Evolutionary conservation across 208 protist species (phyloP), one percentile per base, ranked within the genome.

Genomic region (Angomonas ambiguus): DNA sequence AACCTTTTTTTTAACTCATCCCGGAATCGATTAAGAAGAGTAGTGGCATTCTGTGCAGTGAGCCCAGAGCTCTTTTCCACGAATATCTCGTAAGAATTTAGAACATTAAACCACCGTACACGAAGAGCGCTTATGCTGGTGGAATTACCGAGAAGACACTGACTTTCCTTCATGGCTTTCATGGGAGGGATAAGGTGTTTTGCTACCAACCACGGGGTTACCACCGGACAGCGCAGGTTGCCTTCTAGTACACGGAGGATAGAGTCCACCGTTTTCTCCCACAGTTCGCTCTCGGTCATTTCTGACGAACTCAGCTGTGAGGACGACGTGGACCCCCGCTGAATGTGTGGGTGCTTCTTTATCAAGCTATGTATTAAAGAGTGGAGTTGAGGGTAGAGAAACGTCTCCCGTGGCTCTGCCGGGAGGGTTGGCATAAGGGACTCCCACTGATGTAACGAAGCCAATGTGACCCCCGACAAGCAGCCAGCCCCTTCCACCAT

Each of bases 311-410:
- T 5, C 24, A 59, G 11, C 53, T 20, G 53, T 1, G 45, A 51
- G 16, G 60, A 65, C 8, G 58, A 33, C 30, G 51, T 53, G 41
- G 59, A 61, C 24, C 49, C 51, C 31, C 62, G 69, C 49, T 66
- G 31, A 3, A 69, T 58, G 28, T 67, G 69, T 8, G 38, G 38
- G 8, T 45, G 8, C 63, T 74, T 53, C 25, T 83, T 65, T 30
- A 64, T 66, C 33, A 92, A 69, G 8, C 75, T 73, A 32, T 80
- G 62, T 74, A 87, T 83, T 59, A 89, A 71, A 0, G 59, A 62
- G n/a, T 56, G 35, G 2, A 92, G 74, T n/a, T 80, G 63, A 11
- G 79, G 80, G 60, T 89, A 92, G 5, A 92, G 70, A 56, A 82
- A 74, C 32, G 55, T 66, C 48, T 92, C 86, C 6, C 83, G 76